Evolutionary conservation across 495 filamentous ascomycete genomes (phyloP).

Genomic region (Xylaria intraflava): DNA sequence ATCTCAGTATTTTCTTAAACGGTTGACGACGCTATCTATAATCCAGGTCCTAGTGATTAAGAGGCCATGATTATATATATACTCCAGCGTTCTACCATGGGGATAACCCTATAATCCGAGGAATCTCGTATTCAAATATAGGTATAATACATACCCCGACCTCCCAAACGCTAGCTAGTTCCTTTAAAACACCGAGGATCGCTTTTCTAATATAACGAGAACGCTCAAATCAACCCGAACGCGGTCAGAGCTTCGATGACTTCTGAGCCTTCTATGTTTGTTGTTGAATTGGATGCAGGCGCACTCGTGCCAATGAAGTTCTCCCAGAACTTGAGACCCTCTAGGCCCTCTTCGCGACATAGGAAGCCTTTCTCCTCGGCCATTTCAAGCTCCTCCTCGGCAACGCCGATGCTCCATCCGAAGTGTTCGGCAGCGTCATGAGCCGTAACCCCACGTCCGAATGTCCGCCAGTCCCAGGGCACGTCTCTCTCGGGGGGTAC

Average conservation of each 20-base stretch:
- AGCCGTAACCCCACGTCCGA: slow-evolving; percentile 80
- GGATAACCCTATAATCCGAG: too few species aligned
- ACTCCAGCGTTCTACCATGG: too few species aligned
- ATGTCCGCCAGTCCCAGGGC: slow-evolving; percentile 66
- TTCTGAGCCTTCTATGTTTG: slow-evolving; percentile 16
- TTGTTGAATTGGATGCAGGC: slow-evolving; percentile 15
- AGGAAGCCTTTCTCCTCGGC: slow-evolving; percentile 80
- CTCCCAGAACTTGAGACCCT: slow-evolving; percentile 76
- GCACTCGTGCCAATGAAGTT: slow-evolving; percentile 53
- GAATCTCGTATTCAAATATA: too few species aligned
- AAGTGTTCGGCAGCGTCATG: slow-evolving; percentile 86
- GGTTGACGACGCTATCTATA: too few species aligned
- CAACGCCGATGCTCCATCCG: slow-evolving; percentile 98
- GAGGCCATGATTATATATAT: too few species aligned
- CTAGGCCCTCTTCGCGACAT: slow-evolving; percentile 77
- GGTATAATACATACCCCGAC: too few species aligned
- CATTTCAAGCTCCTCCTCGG: slow-evolving; percentile 93
- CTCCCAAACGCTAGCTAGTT: too few species aligned
- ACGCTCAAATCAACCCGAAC: slow-evolving; percentile 33
- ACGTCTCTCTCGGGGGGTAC: slow-evolving; percentile 57
- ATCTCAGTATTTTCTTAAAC: neutral
- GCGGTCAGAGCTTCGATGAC: slow-evolving; percentile 28
- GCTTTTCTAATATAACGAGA: slow-evolving; percentile 4
- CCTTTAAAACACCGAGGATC: too few species aligned
- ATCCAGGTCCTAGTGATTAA: too few species aligned